Base-by-base conservation (phyloP, 495 filamentous ascomycete genomes). In the Xylaria acuta region DNA sequence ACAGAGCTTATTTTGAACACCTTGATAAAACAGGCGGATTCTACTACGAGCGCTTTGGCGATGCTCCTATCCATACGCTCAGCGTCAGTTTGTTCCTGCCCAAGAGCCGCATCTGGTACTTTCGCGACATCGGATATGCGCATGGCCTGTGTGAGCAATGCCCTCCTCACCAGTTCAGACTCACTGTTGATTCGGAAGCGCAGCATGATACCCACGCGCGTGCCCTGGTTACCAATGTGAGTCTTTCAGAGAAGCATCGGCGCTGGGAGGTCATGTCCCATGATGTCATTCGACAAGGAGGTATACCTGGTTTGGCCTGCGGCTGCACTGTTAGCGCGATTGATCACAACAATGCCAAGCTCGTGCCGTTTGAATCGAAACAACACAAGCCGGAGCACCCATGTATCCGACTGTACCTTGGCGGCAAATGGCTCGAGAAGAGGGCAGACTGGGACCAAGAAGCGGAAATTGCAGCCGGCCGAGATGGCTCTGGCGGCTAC, bases 21-120 rank as follows among this genome's bases (percentile, higher is more conserved):
- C 79, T 92, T 12, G 90, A 91, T 74, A 79, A 78, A 49, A 82
- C 84, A 38, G 88, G 87, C 12, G 88, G 88, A 27, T 90, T 90
- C 79, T 89, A 88, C 78, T 90, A 90, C 75, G 87, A 90, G 71
- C 83, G 87, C 30, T 90, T 87, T 74, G 90, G 89, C 30, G 90
- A 91, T 75, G 90, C 88, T 18, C 89, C 90, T n/a, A 87, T 91
- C 36, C 89, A 91, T 77, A 86, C 85, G 6, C 77, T 87, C 22
- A 84, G 83, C 59, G 84, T 87, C 30, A 83, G 82, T 54, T 83
- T 88, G 79, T 87, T 88, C 67, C 72, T 84, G 34, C 82, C 84
- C 1, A 84, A 82, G 72, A 80, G 67, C 43, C 80, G 83, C 71
- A 80, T 84, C 36, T 84, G 82, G 84, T 87, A 83, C 73, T 89